phyloP scores from a whole-genome alignment of 2,329 filamentous ascomycete genomes.

The Cladosporium phlei region DNA sequence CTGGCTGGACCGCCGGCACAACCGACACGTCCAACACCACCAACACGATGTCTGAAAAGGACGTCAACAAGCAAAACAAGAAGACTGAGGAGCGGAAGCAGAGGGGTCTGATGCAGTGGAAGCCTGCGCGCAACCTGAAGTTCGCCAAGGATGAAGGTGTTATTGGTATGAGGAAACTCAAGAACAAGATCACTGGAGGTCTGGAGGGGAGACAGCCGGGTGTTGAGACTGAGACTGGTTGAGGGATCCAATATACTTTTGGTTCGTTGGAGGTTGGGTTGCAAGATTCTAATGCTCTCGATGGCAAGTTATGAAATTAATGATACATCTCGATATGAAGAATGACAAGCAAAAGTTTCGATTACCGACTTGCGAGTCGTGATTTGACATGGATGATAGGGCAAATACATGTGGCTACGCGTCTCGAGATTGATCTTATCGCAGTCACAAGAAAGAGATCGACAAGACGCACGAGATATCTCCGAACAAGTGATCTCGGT shows the following conservation, averaged over 20 bases:
- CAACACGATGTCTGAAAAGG: slow-evolving; percentile 39
- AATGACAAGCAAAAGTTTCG: too few relatives aligned
- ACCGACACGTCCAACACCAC: slow-evolving; percentile 20
- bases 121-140: slow-evolving; percentile 74
- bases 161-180: slow-evolving; percentile 69
- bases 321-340: too few relatives aligned
- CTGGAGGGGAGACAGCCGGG: slow-evolving; percentile 79
- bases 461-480: not conserved
- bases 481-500: not conserved
- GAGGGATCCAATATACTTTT: not conserved
- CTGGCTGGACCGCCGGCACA: slow-evolving; percentile 32
- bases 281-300: too few relatives aligned
- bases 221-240: slow-evolving; percentile 61
- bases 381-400: too few relatives aligned
- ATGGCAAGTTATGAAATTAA: too few relatives aligned
- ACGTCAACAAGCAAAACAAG: slow-evolving; percentile 63
- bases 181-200: slow-evolving; percentile 65
- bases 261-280: too few relatives aligned
- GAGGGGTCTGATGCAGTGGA: slow-evolving; percentile 91
- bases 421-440: too few relatives aligned
- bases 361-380: too few relatives aligned
- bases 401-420: too few relatives aligned
- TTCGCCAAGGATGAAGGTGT: slow-evolving; percentile 87
- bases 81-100: slow-evolving; percentile 76
- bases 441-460: too few relatives aligned